A percentile compares a stretch with the other conserved stretches of the same genome.
phyloP scores from a whole-genome alignment of 768 basidiomycete species.

The Boletus fagicola region DNA sequence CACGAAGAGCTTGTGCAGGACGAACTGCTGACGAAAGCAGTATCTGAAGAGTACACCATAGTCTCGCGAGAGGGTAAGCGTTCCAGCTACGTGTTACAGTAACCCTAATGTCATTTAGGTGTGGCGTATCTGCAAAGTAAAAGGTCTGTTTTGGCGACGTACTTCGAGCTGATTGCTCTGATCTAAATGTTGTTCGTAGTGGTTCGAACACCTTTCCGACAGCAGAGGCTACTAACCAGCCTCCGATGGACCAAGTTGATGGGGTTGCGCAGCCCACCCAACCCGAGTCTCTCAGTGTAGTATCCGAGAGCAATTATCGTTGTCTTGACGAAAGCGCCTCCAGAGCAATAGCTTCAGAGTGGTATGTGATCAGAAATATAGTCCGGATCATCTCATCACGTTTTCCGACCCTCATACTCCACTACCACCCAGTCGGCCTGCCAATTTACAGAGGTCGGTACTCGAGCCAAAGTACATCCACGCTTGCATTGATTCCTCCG shows the following conservation, averaged over 20 bases:
- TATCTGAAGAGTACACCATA: constrained; percentile 15
- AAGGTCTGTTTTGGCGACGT: constrained; percentile 7
- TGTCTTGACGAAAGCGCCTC: constrained; percentile 10
- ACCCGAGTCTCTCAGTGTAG: constrained; percentile 19
- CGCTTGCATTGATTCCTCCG: neutral
- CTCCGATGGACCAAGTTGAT: neutral
- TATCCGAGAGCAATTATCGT: constrained; percentile 24
- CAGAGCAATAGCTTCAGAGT: neutral
- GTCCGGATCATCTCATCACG: neutral
- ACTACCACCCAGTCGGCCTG: constrained; percentile 5
- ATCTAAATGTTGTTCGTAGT: constrained; percentile 1
- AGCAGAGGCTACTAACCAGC: neutral
- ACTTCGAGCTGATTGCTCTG: neutral
- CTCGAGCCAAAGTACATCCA: neutral
- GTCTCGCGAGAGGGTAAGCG: constrained; percentile 12
- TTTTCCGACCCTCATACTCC: neutral
- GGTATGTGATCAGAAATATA: constrained; percentile 8
- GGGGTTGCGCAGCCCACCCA: neutral
- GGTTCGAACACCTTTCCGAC: neutral
- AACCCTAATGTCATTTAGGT: constrained; percentile 9
- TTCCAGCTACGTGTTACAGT: neutral
- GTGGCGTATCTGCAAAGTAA: constrained; percentile 20
- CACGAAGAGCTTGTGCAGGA: constrained; percentile 12
- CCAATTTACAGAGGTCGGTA: constrained; percentile 20
- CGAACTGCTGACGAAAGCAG: constrained; percentile 6